Evolutionary conservation across 257 asterid species (phyloP).

Genomic region (Salvia splendens): DNA sequence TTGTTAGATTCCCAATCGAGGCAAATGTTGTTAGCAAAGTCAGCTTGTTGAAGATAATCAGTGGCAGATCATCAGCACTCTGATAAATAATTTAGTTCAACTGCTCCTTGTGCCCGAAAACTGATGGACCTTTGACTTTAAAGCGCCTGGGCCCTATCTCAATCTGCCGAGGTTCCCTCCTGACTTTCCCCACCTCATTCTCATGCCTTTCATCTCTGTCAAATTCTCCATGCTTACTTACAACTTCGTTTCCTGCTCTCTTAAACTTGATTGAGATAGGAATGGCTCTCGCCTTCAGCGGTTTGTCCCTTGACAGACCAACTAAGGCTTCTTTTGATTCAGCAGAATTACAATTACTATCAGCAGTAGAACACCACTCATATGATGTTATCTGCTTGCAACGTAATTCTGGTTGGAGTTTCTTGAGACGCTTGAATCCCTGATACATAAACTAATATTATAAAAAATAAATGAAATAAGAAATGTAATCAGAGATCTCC

Average conservation of each 20-base stretch:
- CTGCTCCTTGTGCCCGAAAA: slow-evolving; percentile 49
- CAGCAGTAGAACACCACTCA: too few species aligned
- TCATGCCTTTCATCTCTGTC: slow-evolving; percentile 15
- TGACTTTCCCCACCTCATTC: slow-evolving; percentile 40
- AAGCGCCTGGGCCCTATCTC: slow-evolving; percentile 67
- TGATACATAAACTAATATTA: background rate
- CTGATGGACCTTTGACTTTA: slow-evolving; percentile 77
- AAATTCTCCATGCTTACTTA: slow-evolving; percentile 35
- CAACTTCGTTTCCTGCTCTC: slow-evolving; percentile 40
- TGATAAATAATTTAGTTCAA: slow-evolving; percentile 34
- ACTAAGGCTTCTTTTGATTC: slow-evolving; percentile 38
- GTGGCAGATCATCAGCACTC: slow-evolving; percentile 30
- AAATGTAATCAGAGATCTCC: slow-evolving; percentile 7
- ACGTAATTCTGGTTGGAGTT: too few species aligned
- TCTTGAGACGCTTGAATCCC: too few species aligned
- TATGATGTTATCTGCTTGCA: too few species aligned
- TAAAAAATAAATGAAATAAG: background rate
- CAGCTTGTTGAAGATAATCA: slow-evolving; percentile 40
- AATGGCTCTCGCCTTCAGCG: slow-evolving; percentile 40
- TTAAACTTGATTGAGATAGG: slow-evolving; percentile 66
- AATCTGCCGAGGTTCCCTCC: slow-evolving; percentile 42
- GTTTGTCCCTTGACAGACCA: slow-evolving; percentile 39
- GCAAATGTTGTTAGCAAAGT: slow-evolving; percentile 54
- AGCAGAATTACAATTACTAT: slow-evolving; percentile 9
- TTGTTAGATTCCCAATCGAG: slow-evolving; percentile 62